These are phyloP conservation scores for Cordyceps fumosorosea DNA, from an alignment of 2,329 filamentous ascomycete species.

Conservation along the genomic window DNA sequence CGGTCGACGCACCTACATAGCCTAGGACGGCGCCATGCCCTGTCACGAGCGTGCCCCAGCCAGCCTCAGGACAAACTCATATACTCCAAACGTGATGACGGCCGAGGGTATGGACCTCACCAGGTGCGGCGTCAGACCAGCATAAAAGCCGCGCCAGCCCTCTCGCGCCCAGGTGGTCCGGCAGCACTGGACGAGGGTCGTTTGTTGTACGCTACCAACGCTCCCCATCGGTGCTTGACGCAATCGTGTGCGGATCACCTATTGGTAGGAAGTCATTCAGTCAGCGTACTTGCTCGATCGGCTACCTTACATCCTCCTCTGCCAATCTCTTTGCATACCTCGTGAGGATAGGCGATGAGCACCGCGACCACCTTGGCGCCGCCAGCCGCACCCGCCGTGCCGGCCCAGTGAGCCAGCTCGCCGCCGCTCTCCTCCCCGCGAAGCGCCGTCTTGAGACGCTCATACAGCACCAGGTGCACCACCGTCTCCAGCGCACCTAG, in stretches of 20 bases:
- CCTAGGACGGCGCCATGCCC: neutral
- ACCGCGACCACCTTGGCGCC: constrained; percentile 81
- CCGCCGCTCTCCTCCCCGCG: constrained; percentile 43
- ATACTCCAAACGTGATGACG: constrained; percentile 95
- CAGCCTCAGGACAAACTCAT: constrained; percentile 49
- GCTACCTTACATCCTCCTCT: neutral
- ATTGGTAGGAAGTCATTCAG: neutral
- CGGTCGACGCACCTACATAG: neutral
- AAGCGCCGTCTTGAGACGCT: constrained; percentile 75
- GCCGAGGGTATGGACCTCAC: constrained; percentile 86
- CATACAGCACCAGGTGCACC: constrained; percentile 89
- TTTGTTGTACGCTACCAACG: constrained; percentile 72
- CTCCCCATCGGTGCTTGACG: constrained; percentile 70
- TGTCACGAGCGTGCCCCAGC: neutral
- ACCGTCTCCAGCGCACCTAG: constrained; percentile 85
- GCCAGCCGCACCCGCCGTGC: constrained; percentile 70
- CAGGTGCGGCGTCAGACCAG: constrained; percentile 83
- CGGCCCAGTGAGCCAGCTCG: constrained; percentile 51
- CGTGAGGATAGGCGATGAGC: constrained; percentile 82
- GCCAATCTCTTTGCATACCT: constrained; percentile 44
- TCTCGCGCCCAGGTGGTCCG: constrained; percentile 81
- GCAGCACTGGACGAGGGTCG: constrained; percentile 82
- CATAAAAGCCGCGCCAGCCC: constrained; percentile 73
- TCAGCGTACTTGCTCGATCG: constrained; percentile 2
- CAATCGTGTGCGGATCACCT: constrained; percentile 79